phyloP scores from a whole-genome alignment of 441 rosid genomes.

The Geranium incanum region DNA sequence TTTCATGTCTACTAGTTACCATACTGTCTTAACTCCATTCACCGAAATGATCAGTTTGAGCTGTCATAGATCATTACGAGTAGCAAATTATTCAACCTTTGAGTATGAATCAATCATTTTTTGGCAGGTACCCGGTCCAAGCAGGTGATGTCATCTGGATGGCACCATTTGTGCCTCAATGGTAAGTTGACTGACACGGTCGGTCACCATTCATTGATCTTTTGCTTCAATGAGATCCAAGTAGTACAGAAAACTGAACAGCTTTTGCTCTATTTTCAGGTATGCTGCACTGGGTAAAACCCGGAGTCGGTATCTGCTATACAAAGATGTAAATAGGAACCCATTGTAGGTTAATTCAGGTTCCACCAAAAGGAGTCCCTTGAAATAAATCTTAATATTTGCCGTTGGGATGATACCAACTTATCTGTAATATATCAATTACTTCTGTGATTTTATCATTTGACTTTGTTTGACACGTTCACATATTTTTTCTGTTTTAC shows the following conservation, averaged over 20 bases:
- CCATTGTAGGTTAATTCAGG: slow-evolving; percentile 32
- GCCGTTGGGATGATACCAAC: background rate
- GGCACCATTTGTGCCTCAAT: slow-evolving; percentile 94
- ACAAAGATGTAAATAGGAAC: slow-evolving; percentile 81
- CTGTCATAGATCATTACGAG: background rate
- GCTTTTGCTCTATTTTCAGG: slow-evolving; percentile 37
- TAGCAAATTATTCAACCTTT: background rate
- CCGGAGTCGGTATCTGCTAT: slow-evolving; percentile 55
- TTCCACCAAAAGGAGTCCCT: slow-evolving; percentile 7
- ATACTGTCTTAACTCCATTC: background rate
- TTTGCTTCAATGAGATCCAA: slow-evolving; percentile 12
- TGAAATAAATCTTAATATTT: background rate
- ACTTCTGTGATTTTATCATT: background rate
- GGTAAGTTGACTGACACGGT: slow-evolving; percentile 30
- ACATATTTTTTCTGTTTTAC: too few relatives aligned
- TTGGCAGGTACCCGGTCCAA: slow-evolving; percentile 79
- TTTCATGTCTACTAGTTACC: background rate
- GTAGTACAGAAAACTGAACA: slow-evolving; percentile 7
- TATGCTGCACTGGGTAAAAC: slow-evolving; percentile 82
- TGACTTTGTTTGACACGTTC: background rate
- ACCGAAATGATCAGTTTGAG: background rate
- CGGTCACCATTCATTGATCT: background rate
- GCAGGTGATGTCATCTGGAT: slow-evolving; percentile 94
- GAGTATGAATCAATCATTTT: slow-evolving; percentile 7
- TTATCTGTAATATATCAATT: background rate